Evolutionary conservation across 352 stramenopile genomes (phyloP), one percentile per base, ranked within the genome.

Genomic region (Pelagophyceae sp.): DNA sequence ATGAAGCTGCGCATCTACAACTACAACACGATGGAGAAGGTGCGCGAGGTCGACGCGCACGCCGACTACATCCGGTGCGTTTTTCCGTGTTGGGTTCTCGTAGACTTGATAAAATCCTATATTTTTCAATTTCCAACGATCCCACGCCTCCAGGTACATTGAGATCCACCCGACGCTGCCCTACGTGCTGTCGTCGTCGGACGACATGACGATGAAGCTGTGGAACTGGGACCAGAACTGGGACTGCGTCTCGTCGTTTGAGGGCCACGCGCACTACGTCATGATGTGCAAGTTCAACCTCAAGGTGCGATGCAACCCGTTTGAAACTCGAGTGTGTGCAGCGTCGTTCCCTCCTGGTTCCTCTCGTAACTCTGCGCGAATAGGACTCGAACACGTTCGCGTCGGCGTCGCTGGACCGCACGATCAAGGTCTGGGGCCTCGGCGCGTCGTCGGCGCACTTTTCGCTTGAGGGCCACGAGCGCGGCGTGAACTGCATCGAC

Each of bases 231-330:
- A 95, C 81, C 82, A 88, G 71, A 81, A 87, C 38, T 95, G 91
- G 81, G 88, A 93, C 54, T 94, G 88, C 80, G 91, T 84, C 0
- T 84, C 38, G 6, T 81, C 88, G n/a, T 96, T 93, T 78, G 90
- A 95, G 79, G 90, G 95, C 67, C 96, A 99, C 85, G 88, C 89
- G 0, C 95, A 99, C 85, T 99, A 98, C 83, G 96, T 99, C 72
- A 99, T 99, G 96, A 97, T 98, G 92, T 93, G 98, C 78, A 97
- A 97, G 84, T 98, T 99, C 85, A 99, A 99, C 87, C 95, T 94
- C 25, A 50, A 74, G 33, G n/a, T n/a, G n/a, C n/a, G n/a, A n/a
- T n/a, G n/a, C n/a, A n/a, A n/a, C n/a, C n/a, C 25, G 25, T 60
- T 60, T 60, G 50, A 60, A 15, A 60, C 50, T 60, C 17, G n/a